Evolutionary conservation across 495 filamentous ascomycete species (phyloP).

Genomic region (Pyrenopolyporus hunteri): DNA sequence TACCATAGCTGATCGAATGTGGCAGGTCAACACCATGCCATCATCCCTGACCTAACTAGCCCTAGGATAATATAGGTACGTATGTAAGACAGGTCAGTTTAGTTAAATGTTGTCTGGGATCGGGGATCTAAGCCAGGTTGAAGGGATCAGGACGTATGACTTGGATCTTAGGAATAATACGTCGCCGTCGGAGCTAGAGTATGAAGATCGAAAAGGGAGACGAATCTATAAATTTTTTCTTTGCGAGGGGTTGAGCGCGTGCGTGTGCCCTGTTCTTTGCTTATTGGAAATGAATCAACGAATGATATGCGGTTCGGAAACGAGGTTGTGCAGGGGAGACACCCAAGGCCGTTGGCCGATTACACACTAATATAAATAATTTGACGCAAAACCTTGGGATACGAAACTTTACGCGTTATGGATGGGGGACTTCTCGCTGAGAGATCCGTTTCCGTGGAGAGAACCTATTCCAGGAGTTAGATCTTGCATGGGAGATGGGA

Average conservation of each 20-base stretch:
- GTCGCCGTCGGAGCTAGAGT: constrained; percentile 30
- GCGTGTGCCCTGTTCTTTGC: constrained; percentile 27
- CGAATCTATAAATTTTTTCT: constrained; percentile 2
- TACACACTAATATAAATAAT: constrained; percentile 37
- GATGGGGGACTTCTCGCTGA: neutral
- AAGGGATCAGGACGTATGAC: constrained; percentile 32
- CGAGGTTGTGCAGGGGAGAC: constrained; percentile 36
- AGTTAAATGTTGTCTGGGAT: constrained; percentile 27
- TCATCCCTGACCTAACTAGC: constrained; percentile 9
- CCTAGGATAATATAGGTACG: neutral
- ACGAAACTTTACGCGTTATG: constrained; percentile 37
- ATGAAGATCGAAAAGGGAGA: constrained; percentile 33
- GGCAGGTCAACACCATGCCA: constrained; percentile 30
- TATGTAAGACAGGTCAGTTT: neutral
- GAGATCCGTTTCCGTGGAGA: constrained; percentile 20
- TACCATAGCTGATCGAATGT: constrained; percentile 20
- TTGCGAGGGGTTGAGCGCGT: neutral
- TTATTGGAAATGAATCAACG: constrained; percentile 37
- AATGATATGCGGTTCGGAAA: constrained; percentile 39
- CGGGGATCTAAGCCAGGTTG: constrained; percentile 30
- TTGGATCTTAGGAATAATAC: constrained; percentile 22
- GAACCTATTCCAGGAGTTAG: constrained; percentile 25
- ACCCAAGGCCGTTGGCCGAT: constrained; percentile 32
- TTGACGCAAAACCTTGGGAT: constrained; percentile 37
- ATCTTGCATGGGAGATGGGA: constrained; percentile 4